Evolutionary conservation across 345 rosid species (phyloP), one percentile per base, ranked within the genome.

Genomic region (Adansonia digitata): DNA sequence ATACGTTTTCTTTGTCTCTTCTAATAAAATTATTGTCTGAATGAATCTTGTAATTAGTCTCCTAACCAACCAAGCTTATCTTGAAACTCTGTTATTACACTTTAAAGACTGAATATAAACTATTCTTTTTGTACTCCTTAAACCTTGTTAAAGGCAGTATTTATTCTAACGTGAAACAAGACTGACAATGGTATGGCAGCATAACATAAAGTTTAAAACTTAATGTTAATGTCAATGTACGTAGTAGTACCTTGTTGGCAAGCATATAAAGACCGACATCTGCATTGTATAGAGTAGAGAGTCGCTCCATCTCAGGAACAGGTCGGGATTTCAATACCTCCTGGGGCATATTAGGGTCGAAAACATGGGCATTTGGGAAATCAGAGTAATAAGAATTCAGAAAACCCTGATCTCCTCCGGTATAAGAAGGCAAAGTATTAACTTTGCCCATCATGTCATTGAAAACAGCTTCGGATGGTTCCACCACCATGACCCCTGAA

Each of bases 231-330:
- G 70, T 10, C 6, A n/a, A 74, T 39, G 20, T 27, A 27, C 49
- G 56, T 51, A 51, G 56, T 51, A 51, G n/a, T 86, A 92, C 98
- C 97, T 92, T 94, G 85, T 94, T 92, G 35, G 98, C 97, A 76
- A 94, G 97, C 97, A 92, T 88, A 85, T 91, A 91, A 69, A 94
- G 97, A 81, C 98, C 98, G 85, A 94, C 97, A 82, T 94, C 98
- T 6, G 98, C 98, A 74, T 92, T 94, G 37, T 92, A 94, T 1
- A 88, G 82, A 35, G 98, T 94, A 57, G 98, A 94, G 31, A 94
- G 98, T 48, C 97, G 90, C 81, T 94, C 92, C 98, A 92, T 91
- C 66, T 82, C 73, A 73, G 95, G 97, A 69, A 77, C 81, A 14
- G 91, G 88, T 78, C 92, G 88, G 22, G 92, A 77, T 26, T 89